A percentile compares a stretch with the other conserved stretches of the same genome.
Evolutionary conservation across 164 flowering plant species (phyloP).

Genomic region (Annona squamosa): DNA sequence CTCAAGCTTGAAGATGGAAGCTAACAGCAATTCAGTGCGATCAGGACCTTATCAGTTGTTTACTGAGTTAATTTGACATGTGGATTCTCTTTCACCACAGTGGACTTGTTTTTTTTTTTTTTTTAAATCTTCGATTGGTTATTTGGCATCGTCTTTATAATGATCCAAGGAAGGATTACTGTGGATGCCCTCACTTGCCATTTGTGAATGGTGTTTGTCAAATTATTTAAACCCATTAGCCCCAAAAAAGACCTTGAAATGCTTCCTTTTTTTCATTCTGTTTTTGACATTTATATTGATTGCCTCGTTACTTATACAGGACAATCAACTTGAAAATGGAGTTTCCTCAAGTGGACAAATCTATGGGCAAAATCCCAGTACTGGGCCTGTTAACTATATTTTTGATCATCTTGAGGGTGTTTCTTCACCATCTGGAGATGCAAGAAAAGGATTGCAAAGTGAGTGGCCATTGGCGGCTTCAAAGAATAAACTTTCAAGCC

Average conservation of each 20-base stretch:
- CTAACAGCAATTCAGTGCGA: neutral
- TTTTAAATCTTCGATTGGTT: neutral
- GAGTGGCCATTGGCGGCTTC: constrained; percentile 30
- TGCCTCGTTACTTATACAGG: constrained; percentile 27
- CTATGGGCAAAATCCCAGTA: constrained; percentile 30
- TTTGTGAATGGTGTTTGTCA: neutral
- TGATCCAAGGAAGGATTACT: neutral
- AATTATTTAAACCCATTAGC: neutral
- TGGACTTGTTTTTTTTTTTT: neutral
- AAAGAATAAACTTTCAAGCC: constrained; percentile 23
- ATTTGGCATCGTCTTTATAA: neutral
- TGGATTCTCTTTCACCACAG: neutral
- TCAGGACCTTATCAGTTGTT: neutral
- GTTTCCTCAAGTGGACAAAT: constrained; percentile 29
- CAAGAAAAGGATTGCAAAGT: neutral
- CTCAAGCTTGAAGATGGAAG: neutral
- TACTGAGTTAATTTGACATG: neutral
- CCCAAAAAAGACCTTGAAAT: neutral
- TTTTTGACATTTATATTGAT: neutral
- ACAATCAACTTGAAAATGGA: constrained; percentile 19
- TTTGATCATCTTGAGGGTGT: constrained; percentile 28
- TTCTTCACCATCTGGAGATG: constrained; percentile 16
- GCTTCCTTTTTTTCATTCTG: neutral
- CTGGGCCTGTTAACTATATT: constrained; percentile 40
- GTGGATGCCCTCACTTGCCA: constrained; percentile 1